Evolutionary conservation across 495 filamentous ascomycete genomes (phyloP), one percentile per base, ranked within the genome.

Genomic region (Penicillium ucsense): DNA sequence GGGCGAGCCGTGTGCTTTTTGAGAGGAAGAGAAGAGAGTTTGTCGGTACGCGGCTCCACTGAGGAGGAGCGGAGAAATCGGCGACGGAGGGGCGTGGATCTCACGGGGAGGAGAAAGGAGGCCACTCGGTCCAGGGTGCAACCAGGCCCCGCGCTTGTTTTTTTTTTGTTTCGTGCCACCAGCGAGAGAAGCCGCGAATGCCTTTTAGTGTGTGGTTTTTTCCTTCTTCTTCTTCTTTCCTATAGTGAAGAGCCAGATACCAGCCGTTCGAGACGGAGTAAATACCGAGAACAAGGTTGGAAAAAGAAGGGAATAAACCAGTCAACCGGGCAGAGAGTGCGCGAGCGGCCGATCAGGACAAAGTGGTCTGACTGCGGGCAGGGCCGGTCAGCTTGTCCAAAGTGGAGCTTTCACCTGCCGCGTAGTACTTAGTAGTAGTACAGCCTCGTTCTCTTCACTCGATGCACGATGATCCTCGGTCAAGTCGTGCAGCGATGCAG

Each of bases 301-400:
- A 51, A 33, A 10, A 7, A 11, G 11, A 43, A 38, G 38, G 48
- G 38, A 43, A 54, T 50, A n/a, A n/a, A n/a, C n/a, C n/a, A n/a
- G n/a, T n/a, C n/a, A n/a, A n/a, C n/a, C n/a, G n/a, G n/a, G n/a
- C n/a, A n/a, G n/a, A n/a, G n/a, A n/a, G n/a, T n/a, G n/a, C n/a
- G n/a, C n/a, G n/a, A 39, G 46, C 55, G 50, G 40, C 42, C 53
- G 48, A 53, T 46, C 42, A 58, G 55, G 43, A 31, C 55, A 52
- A 54, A 58, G 55, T 58, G 55, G 55, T 58, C 55, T 55, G 55
- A 58, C 41, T 52, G 49, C 32, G 34, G 49, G 32, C 45, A 45
- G 44, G n/a, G 49, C 45, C 38, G 50, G 43, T 46, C 51, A 48
- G 51, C 47, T 20, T 20, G 20, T 20, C 30, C 31, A 43, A 49